Evolutionary conservation across 768 basidiomycete genomes (phyloP).

Genomic region (Daedaleopsis sinensis): DNA sequence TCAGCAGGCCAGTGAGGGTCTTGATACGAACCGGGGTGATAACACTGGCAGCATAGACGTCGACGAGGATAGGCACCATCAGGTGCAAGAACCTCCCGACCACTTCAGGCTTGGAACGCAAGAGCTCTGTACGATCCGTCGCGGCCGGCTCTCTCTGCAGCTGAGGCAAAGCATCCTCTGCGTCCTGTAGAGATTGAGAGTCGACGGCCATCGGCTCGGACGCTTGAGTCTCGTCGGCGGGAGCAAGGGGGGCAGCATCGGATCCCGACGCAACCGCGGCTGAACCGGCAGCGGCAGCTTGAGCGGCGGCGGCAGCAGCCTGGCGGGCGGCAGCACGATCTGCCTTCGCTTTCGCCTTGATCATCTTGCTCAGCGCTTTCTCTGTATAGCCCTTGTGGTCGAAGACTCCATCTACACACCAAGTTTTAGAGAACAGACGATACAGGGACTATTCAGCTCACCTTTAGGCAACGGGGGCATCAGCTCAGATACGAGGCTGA

Average conservation of each 20-base stretch:
- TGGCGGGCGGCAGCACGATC: slow-evolving; percentile 75
- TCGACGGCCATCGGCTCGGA: slow-evolving; percentile 12
- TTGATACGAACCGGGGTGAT: slow-evolving; percentile 85
- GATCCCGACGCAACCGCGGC: slow-evolving; percentile 23
- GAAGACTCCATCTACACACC: slow-evolving; percentile 83
- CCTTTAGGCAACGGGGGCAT: slow-evolving; percentile 94
- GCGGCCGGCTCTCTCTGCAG: slow-evolving; percentile 38
- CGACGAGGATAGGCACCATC: slow-evolving; percentile 91
- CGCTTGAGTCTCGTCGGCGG: slow-evolving; percentile 9
- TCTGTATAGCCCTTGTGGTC: slow-evolving; percentile 91
- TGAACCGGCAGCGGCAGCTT: slow-evolving; percentile 22
- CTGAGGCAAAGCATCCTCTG: slow-evolving; percentile 17
- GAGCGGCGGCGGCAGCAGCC: slow-evolving; percentile 34
- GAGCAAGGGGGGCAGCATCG: slow-evolving; percentile 25
- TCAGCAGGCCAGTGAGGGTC: slow-evolving; percentile 84
- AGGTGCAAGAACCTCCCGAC: slow-evolving; percentile 86
- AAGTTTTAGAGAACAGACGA: not conserved
- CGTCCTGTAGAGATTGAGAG: slow-evolving; percentile 14
- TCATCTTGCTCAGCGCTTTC: slow-evolving; percentile 73
- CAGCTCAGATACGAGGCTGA: slow-evolving; percentile 87
- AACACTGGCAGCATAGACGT: slow-evolving; percentile 99
- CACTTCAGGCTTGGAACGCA: slow-evolving; percentile 73
- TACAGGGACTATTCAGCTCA: slow-evolving; percentile 26
- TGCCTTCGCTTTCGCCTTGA: slow-evolving; percentile 83
- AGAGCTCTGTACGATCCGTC: slow-evolving; percentile 68